Base-by-base conservation (phyloP, 148 eudicot species). In the Agrostemma githago region DNA sequence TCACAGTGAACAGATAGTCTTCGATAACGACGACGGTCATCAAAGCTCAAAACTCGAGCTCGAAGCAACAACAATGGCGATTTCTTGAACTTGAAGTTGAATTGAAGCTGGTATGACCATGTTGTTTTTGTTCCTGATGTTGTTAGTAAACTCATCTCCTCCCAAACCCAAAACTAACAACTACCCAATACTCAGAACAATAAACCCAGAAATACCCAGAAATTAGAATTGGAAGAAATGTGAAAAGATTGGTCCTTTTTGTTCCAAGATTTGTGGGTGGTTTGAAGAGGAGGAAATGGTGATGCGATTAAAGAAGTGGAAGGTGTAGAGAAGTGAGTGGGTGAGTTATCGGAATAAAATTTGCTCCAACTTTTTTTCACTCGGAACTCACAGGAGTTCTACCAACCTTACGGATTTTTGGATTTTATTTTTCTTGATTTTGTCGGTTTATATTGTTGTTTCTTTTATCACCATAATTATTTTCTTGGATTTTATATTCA, bases 51-150 rank as follows among this genome's bases (percentile, higher is more conserved):
- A 20, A 78, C 9, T n/a, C 85, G 89, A 75, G 80, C 16, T 19
- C 83, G 68, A 6, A 80, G 44, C 42, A 77, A 71, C 60, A 68
- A 34, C 21, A 76, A 79, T n/a, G 80, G 75, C 12, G 79, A 40
- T 72, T 73, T 90, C 46, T 82, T 79, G 65, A 76, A 73, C 68
- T 82, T 85, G 77, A 90, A 73, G 40, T 91, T 86, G 70, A 86
- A 84, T 81, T 86, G 87, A 74, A 92, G 93, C 82, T 92, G 96
- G 69, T 73, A 84, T 1, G 88, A 84, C 86, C 87, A 85, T 68
- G 89, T 80, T 59, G 74, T n/a, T 14, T 20, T 56, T 75, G 72
- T 26, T 48, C 72, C 16, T 40, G 72, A 10, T 71, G 87, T 77
- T 37, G 79, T 60, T 56, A 79, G 10, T 20, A 85, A 69, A 68